These are phyloP conservation scores for Balakata baccata DNA, from an alignment of 345 rosid species.

Conservation along the genomic window DNA sequence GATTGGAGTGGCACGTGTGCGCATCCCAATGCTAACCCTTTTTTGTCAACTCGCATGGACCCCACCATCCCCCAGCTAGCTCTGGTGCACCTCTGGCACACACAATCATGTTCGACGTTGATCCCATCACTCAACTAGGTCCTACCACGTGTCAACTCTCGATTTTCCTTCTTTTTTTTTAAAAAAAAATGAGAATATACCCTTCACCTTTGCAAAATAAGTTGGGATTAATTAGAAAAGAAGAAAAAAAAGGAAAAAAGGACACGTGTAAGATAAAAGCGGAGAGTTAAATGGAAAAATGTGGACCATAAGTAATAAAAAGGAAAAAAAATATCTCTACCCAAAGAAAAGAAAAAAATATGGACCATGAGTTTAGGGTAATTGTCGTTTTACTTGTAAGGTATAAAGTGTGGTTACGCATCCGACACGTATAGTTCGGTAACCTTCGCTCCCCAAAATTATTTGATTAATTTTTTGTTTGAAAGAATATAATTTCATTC, in stretches of 20 bases:
- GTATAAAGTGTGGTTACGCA: neutral
- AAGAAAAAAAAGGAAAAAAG: too few species aligned
- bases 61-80: neutral
- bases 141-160: constrained; percentile 22
- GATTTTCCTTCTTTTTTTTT: neutral
- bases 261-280: too few species aligned
- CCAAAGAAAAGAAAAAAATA: neutral
- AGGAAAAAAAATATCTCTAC: too few species aligned
- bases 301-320: neutral
- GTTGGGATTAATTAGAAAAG: too few species aligned
- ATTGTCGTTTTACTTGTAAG: neutral
- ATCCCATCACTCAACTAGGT: constrained; percentile 13
- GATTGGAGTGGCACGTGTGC: constrained; percentile 27
- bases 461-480: too few species aligned
- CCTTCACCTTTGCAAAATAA: too few species aligned
- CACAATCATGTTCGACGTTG: constrained; percentile 13
- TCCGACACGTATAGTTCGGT: neutral
- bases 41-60: neutral
- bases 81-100: constrained; percentile 24
- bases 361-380: neutral
- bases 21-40: constrained; percentile 19
- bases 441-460: neutral
- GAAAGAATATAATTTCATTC: too few species aligned
- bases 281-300: neutral
- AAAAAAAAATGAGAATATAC: too few species aligned